Percentiles rank a stretch among this genome's conserved stretches.
Evolutionary conservation across 352 stramenopile genomes (phyloP).

Genomic region (Phytopythium helicoides): DNA sequence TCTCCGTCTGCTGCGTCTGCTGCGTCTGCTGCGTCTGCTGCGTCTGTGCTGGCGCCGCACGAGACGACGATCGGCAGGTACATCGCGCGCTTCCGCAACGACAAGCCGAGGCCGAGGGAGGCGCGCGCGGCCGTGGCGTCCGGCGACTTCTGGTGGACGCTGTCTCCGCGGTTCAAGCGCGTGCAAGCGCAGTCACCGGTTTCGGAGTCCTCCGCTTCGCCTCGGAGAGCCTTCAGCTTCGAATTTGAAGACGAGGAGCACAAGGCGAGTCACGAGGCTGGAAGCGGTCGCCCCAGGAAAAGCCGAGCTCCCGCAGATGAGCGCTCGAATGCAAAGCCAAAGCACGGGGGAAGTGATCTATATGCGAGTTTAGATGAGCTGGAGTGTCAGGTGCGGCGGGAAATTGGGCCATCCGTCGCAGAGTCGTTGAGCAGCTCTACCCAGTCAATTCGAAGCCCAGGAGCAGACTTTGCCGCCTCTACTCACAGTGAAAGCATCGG

Average conservation of each 20-base stretch:
- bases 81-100: slow-evolving; percentile 64
- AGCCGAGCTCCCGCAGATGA: not conserved
- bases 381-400: slow-evolving; percentile 19
- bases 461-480: not conserved
- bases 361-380: slow-evolving; percentile 13
- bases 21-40: not conserved
- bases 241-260: slow-evolving; percentile 13
- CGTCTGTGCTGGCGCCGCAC: slow-evolving; percentile 3
- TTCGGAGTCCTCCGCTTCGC: slow-evolving; percentile 23
- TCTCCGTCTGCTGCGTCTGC: not conserved
- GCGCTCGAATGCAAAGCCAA: not conserved
- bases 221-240: slow-evolving; percentile 16
- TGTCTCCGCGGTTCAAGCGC: slow-evolving; percentile 22
- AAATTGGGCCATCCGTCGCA: not conserved
- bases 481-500: not conserved
- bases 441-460: not conserved
- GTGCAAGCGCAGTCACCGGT: slow-evolving; percentile 7
- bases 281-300: not conserved
- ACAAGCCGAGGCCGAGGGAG: slow-evolving; percentile 47
- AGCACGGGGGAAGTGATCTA: not conserved
- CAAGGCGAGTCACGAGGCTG: not conserved
- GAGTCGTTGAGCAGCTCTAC: slow-evolving; percentile 2
- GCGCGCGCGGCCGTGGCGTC: slow-evolving; percentile 15
- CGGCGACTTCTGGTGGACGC: slow-evolving; percentile 64
- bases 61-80: slow-evolving; percentile 60